Base-by-base conservation (phyloP, 176 grass and related monocot genomes). In the Pontederia crassipes region DNA sequence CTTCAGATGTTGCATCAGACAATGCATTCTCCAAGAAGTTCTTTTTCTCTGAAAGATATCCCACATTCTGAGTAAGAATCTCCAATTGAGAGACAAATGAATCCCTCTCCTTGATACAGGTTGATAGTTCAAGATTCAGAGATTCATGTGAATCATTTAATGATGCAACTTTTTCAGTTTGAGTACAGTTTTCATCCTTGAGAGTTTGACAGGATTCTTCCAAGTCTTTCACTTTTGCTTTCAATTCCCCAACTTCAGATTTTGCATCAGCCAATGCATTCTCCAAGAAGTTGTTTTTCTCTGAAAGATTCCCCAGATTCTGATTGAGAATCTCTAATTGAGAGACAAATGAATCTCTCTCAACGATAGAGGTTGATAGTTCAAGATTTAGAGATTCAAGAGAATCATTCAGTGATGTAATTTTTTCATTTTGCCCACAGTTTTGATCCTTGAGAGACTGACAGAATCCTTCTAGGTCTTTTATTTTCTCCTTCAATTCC, bases 1-100 rank as follows among this genome's bases (percentile, higher is more conserved):
- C 70, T 78, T 95, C 90, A 11, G 57, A 69, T 66, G 78, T 76
- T 71, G 75, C 77, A 84, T 79, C 86, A 61, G 77, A 86, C 65
- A 95, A 54, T 17, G 81, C 85, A 55, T 77, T 86, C 69, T 90
- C 86, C 86, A 95, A 82, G 67, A 86, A 67, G 58, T 55, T 61
- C 79, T 72, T 86, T 63, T 88, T 86, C 45, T 88, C 81, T 66
- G 83, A 90, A 67, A 90, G 48, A 47, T 82, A 78, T 57, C 81
- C 81, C 73, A 74, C 49, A 59, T 73, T 61, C 58, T 61, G 58
- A 35, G 46, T 65, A 13, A 50, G 18, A 24, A 49, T 17, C 46
- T 65, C 46, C 56, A 66, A 50, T 68, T 73, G 76, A 66, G 68
- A 50, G 48, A 40, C 45, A 54, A 75, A 55, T 60, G 46, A 32